phyloP scores from a whole-genome alignment of 306 rosid species.

The Morella rubra region DNA sequence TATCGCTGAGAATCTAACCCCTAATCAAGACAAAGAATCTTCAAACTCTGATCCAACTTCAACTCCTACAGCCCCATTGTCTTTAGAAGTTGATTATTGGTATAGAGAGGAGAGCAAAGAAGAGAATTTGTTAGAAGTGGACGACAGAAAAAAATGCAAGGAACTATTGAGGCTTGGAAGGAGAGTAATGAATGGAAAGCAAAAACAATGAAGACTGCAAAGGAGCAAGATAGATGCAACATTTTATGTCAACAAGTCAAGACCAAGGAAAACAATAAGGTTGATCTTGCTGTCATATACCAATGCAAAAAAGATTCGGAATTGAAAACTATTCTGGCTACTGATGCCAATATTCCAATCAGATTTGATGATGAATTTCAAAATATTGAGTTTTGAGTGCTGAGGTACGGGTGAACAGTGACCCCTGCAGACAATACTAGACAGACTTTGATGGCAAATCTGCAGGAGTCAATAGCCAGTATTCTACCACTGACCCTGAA shows the following conservation, averaged over 20 bases:
- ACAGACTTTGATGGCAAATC: too few relatives aligned
- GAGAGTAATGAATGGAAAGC: background rate
- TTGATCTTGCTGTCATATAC: background rate
- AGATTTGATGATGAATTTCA: background rate
- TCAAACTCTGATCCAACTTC: background rate
- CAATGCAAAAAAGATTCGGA: background rate
- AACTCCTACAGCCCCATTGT: background rate
- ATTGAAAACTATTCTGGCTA: background rate
- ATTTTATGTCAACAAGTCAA: background rate
- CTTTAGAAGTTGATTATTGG: background rate
- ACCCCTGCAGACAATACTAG: too few relatives aligned
- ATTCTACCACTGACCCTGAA: too few relatives aligned
- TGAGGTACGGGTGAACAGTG: too few relatives aligned
- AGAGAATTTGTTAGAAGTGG: too few relatives aligned
- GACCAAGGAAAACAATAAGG: background rate
- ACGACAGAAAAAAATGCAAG: background rate
- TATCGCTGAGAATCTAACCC: background rate
- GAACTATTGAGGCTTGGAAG: background rate
- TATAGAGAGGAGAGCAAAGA: too few relatives aligned
- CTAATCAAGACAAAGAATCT: background rate
- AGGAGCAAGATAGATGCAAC: background rate
- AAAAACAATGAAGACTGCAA: background rate
- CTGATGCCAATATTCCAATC: background rate
- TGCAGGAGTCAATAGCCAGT: too few relatives aligned
- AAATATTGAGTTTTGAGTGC: too few relatives aligned